Evolutionary conservation across 176 grass and related monocot genomes (phyloP).

Genomic region (Musa itinerans): DNA sequence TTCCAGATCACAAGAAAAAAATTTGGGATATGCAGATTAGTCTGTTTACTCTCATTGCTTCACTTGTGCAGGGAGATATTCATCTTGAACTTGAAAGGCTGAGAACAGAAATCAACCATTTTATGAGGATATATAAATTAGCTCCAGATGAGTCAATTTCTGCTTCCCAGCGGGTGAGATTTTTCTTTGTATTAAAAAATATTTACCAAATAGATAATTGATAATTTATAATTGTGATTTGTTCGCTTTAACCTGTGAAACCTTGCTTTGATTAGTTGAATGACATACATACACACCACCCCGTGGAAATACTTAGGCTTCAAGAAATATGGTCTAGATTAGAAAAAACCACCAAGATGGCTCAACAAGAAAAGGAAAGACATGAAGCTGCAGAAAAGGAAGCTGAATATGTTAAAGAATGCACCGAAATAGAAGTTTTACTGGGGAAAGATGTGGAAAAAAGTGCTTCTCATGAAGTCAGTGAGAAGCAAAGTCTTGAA

Average conservation of each 20-base stretch:
- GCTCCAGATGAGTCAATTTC: constrained; percentile 25
- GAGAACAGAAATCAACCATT: constrained; percentile 34
- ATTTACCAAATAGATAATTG: neutral
- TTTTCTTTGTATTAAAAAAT: neutral
- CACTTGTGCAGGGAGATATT: constrained; percentile 35
- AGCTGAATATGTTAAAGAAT: neutral
- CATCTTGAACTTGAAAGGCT: constrained; percentile 47
- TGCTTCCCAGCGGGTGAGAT: constrained; percentile 37
- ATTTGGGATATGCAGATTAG: neutral
- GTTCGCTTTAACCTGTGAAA: constrained; percentile 6
- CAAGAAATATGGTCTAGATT: constrained; percentile 31
- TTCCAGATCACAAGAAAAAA: neutral
- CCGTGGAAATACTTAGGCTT: constrained; percentile 47
- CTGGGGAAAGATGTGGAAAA: constrained; percentile 23
- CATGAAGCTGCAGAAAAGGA: too few species aligned
- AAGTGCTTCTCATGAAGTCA: constrained; percentile 22
- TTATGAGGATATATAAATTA: constrained; percentile 28
- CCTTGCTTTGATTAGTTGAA: constrained; percentile 24
- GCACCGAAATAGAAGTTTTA: constrained; percentile 1
- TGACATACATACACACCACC: constrained; percentile 30
- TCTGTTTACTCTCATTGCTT: neutral
- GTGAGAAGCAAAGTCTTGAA: constrained; percentile 22
- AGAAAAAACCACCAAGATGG: constrained; percentile 19
- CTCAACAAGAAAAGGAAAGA: constrained; percentile 30
- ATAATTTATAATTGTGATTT: neutral